These are phyloP conservation scores for Monosporascus sp. DNA, from an alignment of 2,329 filamentous ascomycete species.

Conservation along the genomic window DNA sequence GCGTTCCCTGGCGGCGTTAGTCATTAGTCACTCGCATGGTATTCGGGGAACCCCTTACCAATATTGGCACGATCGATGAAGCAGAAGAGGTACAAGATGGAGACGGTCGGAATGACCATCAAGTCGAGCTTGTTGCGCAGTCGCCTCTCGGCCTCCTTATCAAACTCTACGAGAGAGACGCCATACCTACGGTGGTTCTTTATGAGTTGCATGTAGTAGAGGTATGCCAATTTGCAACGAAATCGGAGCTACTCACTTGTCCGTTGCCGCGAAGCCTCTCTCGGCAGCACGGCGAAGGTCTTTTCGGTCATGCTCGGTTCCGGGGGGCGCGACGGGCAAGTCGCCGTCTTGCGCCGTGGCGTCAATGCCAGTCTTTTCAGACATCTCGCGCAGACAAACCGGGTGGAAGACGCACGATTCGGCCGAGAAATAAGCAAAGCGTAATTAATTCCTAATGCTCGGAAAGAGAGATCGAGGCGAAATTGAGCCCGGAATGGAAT, in stretches of 20 bases:
- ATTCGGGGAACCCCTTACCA: constrained; percentile 34
- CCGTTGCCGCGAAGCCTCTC: constrained; percentile 39
- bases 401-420: too few relatives aligned
- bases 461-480: too few relatives aligned
- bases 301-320: constrained; percentile 6
- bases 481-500: too few relatives aligned
- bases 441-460: too few relatives aligned
- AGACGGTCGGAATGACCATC: constrained; percentile 56
- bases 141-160: constrained; percentile 48
- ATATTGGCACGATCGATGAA: constrained; percentile 68
- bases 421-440: too few relatives aligned
- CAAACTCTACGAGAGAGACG: constrained; percentile 45
- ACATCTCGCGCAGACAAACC: too few relatives aligned
- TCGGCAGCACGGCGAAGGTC: constrained; percentile 30
- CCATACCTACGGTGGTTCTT: constrained; percentile 38
- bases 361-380: too few relatives aligned
- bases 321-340: too few relatives aligned
- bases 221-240: too few relatives aligned
- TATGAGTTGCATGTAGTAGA: too few relatives aligned
- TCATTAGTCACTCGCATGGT: constrained; percentile 1
- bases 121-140: constrained; percentile 58
- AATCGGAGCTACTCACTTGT: constrained; percentile 29
- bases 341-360: too few relatives aligned
- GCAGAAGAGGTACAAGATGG: constrained; percentile 62
- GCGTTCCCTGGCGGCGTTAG: constrained; percentile 51